Conservation (phyloP, 352 stramenopile species). For the Phytophthora macrochlamydospora region DNA sequence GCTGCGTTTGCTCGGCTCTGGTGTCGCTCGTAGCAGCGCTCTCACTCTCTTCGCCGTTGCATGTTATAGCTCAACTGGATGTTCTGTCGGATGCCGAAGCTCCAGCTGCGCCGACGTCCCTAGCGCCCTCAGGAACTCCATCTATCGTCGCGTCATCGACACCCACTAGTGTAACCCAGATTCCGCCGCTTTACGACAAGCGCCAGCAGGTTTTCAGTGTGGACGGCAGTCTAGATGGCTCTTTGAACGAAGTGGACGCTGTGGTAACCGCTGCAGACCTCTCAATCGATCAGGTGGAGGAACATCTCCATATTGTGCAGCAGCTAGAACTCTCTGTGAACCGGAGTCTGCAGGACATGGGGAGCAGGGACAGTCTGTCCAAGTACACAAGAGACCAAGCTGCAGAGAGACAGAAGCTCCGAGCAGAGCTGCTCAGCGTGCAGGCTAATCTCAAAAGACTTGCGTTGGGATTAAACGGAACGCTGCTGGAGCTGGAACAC, state of each 20-base stretch:
- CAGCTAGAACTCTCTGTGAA: constrained; percentile 70
- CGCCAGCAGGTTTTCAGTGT: constrained; percentile 14
- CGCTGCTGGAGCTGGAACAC: constrained; percentile 75
- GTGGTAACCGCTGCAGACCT: constrained; percentile 46
- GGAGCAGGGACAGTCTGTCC: constrained; percentile 26
- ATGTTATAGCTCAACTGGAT: constrained; percentile 28
- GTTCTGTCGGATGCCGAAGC: constrained; percentile 22
- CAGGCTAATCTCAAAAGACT: constrained; percentile 75
- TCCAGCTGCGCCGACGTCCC: not conserved
- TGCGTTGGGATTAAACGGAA: constrained; percentile 71
- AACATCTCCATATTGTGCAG: constrained; percentile 77
- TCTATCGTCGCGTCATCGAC: not conserved
- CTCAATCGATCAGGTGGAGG: constrained; percentile 80
- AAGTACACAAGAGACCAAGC: constrained; percentile 33
- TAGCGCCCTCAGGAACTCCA: constrained; percentile 10
- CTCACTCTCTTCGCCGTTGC: not conserved
- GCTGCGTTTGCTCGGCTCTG: not conserved
- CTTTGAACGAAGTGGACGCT: constrained; percentile 9
- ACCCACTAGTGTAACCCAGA: not conserved
- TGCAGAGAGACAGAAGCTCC: constrained; percentile 33
- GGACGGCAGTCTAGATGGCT: constrained; percentile 22
- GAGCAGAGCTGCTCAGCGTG: constrained; percentile 48
- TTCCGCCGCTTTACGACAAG: constrained; percentile 4
- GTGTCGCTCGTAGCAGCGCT: too few species aligned
- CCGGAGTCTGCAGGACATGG: constrained; percentile 65